A percentile compares a stretch with the other conserved stretches of the same genome.
Conservation (phyloP, 345 rosid genomes). For the Arabidopsis arenosa region DNA sequence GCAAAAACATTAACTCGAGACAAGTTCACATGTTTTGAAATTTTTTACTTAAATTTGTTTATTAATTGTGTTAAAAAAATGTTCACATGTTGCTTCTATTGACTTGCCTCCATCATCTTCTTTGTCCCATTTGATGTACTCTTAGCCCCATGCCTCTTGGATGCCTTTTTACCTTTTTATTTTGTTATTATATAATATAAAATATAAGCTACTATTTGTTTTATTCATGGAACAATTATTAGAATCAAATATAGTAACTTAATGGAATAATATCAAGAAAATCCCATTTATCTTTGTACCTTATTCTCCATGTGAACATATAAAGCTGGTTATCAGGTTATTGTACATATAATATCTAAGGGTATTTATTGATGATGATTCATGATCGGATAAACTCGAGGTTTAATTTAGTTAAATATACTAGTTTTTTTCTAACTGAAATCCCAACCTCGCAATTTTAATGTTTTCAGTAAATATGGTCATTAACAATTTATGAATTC, state of each 20-base stretch:
- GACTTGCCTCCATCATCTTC: conserved; percentile 46
- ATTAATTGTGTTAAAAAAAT: conserved; percentile 7
- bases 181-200: neutral
- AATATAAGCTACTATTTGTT: conserved; percentile 25
- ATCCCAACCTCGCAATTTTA: neutral
- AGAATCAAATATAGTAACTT: conserved; percentile 28
- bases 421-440: neutral
- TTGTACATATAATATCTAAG: conserved; percentile 28
- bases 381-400: conserved; percentile 11
- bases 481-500: neutral
- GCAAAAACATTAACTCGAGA: conserved; percentile 29
- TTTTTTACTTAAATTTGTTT: neutral
- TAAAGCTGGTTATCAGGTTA: conserved; percentile 35
- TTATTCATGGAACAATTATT: conserved; percentile 34
- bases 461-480: neutral
- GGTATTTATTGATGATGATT: conserved; percentile 7
- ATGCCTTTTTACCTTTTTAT: conserved; percentile 23
- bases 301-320: conserved; percentile 42
- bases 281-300: conserved; percentile 36
- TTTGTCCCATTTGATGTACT: conserved; percentile 48
- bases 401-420: neutral
- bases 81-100: conserved; percentile 46
- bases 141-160: conserved; percentile 47
- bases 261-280: conserved; percentile 15
- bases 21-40: conserved; percentile 36